Conservation (phyloP, 1,139 yeast species). For the Tardiomyces blankii region DNA sequence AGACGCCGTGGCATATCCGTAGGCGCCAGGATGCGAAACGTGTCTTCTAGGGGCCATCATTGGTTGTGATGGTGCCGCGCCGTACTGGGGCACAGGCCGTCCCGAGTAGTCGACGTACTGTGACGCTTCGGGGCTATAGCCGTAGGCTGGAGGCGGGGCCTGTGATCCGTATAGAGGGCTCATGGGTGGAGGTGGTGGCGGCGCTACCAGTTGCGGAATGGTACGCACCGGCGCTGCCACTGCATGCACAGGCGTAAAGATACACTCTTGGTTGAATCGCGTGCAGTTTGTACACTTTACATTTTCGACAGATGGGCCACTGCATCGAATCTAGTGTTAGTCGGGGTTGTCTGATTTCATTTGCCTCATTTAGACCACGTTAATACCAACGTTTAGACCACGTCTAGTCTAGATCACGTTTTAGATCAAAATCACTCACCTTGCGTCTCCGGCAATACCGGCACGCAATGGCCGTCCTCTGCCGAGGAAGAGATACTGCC, state of each 20-base stretch:
- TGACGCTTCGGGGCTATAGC: background rate
- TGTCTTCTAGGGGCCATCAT: background rate
- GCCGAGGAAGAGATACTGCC: slow-evolving; percentile 7
- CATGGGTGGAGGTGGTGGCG: background rate
- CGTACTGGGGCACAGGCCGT: background rate
- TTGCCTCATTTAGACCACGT: too few species aligned
- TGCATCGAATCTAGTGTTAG: slow-evolving; percentile 19
- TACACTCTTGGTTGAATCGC: slow-evolving; percentile 24
- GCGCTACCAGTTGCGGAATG: slow-evolving; percentile 6
- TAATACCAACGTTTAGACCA: too few species aligned
- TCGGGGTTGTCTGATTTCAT: too few species aligned
- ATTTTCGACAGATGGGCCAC: slow-evolving; percentile 19
- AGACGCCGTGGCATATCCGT: slow-evolving; percentile 6
- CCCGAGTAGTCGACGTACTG: background rate
- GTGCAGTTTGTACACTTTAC: slow-evolving; percentile 24
- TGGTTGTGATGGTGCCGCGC: background rate
- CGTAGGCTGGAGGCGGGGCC: background rate
- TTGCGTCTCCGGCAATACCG: slow-evolving; percentile 24
- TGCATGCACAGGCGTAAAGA: slow-evolving; percentile 26
- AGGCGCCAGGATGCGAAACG: background rate
- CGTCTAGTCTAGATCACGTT: too few species aligned
- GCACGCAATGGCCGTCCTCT: slow-evolving; percentile 24
- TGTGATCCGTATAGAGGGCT: background rate
- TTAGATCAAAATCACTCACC: background rate
- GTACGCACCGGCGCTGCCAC: slow-evolving; percentile 17